Evolutionary conservation across 1,284 basidiomycete genomes (phyloP).

Genomic region (Ceratobasidium papillatum): DNA sequence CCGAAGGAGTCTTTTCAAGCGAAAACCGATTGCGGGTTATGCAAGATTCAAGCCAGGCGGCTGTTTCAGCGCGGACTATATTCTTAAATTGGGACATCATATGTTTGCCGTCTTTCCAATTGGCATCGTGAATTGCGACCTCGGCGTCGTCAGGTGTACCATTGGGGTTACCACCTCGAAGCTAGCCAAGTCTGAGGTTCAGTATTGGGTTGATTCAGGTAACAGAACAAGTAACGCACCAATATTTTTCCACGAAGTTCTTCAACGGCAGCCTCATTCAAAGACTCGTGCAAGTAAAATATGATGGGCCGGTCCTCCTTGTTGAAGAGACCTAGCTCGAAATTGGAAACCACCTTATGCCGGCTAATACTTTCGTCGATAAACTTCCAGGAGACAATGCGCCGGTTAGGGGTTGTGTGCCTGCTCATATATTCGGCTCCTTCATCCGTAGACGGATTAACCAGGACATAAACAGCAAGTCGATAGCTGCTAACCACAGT

Average conservation of each 20-base stretch:
- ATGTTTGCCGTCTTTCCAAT: background rate
- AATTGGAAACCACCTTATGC: background rate
- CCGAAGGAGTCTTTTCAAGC: background rate
- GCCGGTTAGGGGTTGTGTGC: background rate
- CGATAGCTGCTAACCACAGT: background rate
- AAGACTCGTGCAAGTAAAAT: conserved; percentile 19
- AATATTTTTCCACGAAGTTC: background rate
- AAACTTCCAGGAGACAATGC: conserved; percentile 8
- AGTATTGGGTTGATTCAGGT: background rate
- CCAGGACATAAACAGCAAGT: conserved; percentile 7
- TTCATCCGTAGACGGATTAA: conserved; percentile 5
- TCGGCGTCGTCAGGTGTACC: background rate
- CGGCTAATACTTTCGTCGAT: conserved; percentile 25
- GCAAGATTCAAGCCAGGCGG: conserved; percentile 3
- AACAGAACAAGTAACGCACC: background rate
- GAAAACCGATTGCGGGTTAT: conserved; percentile 8
- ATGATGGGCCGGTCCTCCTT: conserved; percentile 12
- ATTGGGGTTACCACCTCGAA: conserved; percentile 12
- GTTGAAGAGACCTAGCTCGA: conserved; percentile 1
- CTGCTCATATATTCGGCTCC: background rate
- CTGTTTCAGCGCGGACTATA: background rate
- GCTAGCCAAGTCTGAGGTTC: background rate
- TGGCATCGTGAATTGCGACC: background rate
- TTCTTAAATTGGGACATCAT: background rate
- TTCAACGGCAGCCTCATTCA: background rate